Base-by-base conservation (phyloP, 2,329 filamentous ascomycete species). In the Blastomyces percursus region DNA sequence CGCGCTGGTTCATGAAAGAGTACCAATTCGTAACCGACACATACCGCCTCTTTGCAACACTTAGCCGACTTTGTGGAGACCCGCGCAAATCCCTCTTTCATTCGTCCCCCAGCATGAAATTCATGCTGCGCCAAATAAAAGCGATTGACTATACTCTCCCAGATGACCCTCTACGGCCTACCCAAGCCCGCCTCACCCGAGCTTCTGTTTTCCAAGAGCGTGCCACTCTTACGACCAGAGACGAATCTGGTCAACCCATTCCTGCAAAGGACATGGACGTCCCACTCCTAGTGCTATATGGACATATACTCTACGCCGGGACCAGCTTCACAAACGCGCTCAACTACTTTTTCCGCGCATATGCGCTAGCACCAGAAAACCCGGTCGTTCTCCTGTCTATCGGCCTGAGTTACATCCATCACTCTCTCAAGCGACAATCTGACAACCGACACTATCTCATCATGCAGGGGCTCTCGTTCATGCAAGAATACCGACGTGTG, bases 361-460 rank as follows among this genome's bases (percentile, higher is more conserved):
- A 85, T 57, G 74, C 89, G 1, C 76, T 96, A 1, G 87, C 91
- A 66, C 88, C 89, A 0, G 75, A 82, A 8, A 95, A 96, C 70
- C 82, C 88, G 0, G 85, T 90, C 69, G 83, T 96, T 66, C 88
- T 91, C 65, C 82, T 99, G 12, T 89, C 85, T 68, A 86, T 96
- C 30, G 91, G 87, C 0, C 82, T 94, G 14, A 87, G 87, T 38
- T 97, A 96, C 73, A 84, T 96, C 48, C 90, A 96, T 73, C 89
- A 94, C 72, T 87, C 89, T 0, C 82, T 96, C 70, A 96, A 97
- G 74, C 84, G 93, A 1, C 90, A 96, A 73, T 86, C 88, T 0
- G 90, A 93, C 57, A 97, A 97, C 72, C 81, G 94, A 1, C 93
- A 97, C 71, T 93, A 90, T 71, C 84, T 91, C 50, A 85, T 96